Conservation (phyloP, 1,284 basidiomycete genomes). For the Cutaneotrichosporon sp. region DNA sequence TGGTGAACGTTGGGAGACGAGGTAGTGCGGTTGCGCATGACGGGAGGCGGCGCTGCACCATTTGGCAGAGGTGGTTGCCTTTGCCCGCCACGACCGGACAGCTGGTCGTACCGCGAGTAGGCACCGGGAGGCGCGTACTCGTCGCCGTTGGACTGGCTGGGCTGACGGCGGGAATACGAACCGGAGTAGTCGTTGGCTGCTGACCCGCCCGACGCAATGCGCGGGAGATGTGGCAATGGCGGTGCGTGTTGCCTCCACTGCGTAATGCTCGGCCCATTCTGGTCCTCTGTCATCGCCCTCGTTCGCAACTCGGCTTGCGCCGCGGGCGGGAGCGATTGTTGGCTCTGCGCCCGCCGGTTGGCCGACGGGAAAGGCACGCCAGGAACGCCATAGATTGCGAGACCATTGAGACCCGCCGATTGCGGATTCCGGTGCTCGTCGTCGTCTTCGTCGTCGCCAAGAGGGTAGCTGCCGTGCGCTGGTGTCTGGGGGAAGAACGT, state of each 20-base stretch:
- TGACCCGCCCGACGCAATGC: slow-evolving; percentile 30
- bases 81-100: slow-evolving; percentile 30
- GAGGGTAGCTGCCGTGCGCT: background rate
- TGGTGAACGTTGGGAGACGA: slow-evolving; percentile 52
- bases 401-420: slow-evolving; percentile 47
- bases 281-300: slow-evolving; percentile 69
- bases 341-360: slow-evolving; percentile 53
- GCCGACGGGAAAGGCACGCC: slow-evolving; percentile 49
- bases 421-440: slow-evolving; percentile 18
- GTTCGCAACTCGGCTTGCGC: slow-evolving; percentile 52
- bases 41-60: background rate
- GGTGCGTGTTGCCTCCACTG: slow-evolving; percentile 63
- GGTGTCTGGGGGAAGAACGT: slow-evolving; percentile 21
- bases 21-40: slow-evolving; percentile 48
- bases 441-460: slow-evolving; percentile 26
- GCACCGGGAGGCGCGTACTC: slow-evolving; percentile 11
- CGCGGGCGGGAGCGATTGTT: slow-evolving; percentile 57
- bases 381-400: slow-evolving; percentile 53
- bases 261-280: slow-evolving; percentile 59
- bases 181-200: no score
- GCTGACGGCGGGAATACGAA: slow-evolving; percentile 4
- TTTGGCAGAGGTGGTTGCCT: slow-evolving; percentile 14
- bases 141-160: slow-evolving; percentile 9
- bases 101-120: slow-evolving; percentile 22
- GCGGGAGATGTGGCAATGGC: slow-evolving; percentile 50